Evolutionary conservation across 164 flowering plant genomes (phyloP).

Genomic region (Vitis rupestris): DNA sequence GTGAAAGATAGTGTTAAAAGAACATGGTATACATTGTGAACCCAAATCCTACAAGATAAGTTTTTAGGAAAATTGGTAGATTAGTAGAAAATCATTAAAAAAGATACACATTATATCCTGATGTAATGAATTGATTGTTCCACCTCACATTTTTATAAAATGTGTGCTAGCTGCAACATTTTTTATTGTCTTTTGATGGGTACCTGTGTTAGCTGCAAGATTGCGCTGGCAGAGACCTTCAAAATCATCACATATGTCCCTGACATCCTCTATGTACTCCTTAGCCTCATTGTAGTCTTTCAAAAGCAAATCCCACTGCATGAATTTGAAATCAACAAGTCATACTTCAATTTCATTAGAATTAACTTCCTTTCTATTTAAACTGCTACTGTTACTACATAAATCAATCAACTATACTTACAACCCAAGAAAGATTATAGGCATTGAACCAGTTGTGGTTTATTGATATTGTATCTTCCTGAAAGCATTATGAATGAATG

Average conservation of each 20-base stretch:
- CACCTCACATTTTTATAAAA: too few relatives aligned
- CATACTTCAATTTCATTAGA: constrained; percentile 1
- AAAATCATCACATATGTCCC: constrained; percentile 91
- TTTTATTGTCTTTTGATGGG: neutral
- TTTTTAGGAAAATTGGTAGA: too few relatives aligned
- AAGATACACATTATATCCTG: too few relatives aligned
- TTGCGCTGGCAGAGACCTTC: constrained; percentile 96
- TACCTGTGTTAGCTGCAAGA: constrained; percentile 95
- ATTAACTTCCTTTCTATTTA: neutral
- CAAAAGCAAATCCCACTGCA: constrained; percentile 78
- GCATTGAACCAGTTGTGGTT: constrained; percentile 97
- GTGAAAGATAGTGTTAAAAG: too few relatives aligned
- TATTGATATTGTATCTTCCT: constrained; percentile 91
- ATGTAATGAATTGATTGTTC: too few relatives aligned
- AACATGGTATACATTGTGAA: too few relatives aligned
- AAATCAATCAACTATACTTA: constrained; percentile 35
- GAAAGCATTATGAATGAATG: constrained; percentile 15
- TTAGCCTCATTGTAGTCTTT: constrained; percentile 85
- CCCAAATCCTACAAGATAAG: too few relatives aligned
- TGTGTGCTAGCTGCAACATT: too few relatives aligned
- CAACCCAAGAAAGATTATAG: constrained; percentile 83
- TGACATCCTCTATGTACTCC: constrained; percentile 86
- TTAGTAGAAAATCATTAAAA: too few relatives aligned
- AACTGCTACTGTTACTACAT: neutral
- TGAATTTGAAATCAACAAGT: constrained; percentile 6